Evolutionary conservation across 169 alveolate genomes (phyloP).

Genomic region (Cryptosporidium xiaoi): DNA sequence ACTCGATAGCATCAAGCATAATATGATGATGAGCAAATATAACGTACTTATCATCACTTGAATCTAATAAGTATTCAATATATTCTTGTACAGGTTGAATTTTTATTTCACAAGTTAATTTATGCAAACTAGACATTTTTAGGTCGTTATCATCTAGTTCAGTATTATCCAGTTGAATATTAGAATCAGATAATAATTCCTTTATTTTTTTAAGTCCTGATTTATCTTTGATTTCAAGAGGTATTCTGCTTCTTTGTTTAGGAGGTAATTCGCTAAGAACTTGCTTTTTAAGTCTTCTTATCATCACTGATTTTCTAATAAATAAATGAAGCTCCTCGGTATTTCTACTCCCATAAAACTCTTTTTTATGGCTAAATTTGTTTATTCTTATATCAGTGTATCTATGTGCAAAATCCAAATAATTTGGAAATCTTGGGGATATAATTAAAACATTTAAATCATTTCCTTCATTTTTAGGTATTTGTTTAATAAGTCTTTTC

Average conservation of each 20-base stretch:
- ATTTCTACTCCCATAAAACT: slow-evolving; percentile 86
- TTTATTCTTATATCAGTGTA: slow-evolving; percentile 82
- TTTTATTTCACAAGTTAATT: slow-evolving; percentile 95
- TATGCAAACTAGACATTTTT: slow-evolving; percentile 83
- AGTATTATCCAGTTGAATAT: background rate
- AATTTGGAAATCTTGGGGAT: slow-evolving; percentile 81
- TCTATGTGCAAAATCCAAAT: slow-evolving; percentile 83
- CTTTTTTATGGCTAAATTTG: slow-evolving; percentile 81
- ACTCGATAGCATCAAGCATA: slow-evolving; percentile 92
- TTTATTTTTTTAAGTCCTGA: slow-evolving; percentile 32
- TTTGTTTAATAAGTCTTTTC: background rate
- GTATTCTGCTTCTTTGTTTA: slow-evolving; percentile 91
- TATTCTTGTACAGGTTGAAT: slow-evolving; percentile 91
- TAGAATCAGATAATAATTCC: slow-evolving; percentile 36
- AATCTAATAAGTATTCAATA: slow-evolving; percentile 90
- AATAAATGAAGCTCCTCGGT: slow-evolving; percentile 86
- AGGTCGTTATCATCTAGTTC: slow-evolving; percentile 75
- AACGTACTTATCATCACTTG: slow-evolving; percentile 88
- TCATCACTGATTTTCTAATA: slow-evolving; percentile 89
- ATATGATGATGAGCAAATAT: slow-evolving; percentile 95
- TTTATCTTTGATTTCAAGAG: slow-evolving; percentile 81
- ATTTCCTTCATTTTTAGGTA: background rate
- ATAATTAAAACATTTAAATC: slow-evolving; percentile 22
- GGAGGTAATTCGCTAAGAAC: slow-evolving; percentile 93
- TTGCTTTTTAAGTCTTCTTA: slow-evolving; percentile 93